These are phyloP conservation scores for Sugiyamaella valdiviana DNA, from an alignment of 805 yeast species.

Conservation along the genomic window DNA sequence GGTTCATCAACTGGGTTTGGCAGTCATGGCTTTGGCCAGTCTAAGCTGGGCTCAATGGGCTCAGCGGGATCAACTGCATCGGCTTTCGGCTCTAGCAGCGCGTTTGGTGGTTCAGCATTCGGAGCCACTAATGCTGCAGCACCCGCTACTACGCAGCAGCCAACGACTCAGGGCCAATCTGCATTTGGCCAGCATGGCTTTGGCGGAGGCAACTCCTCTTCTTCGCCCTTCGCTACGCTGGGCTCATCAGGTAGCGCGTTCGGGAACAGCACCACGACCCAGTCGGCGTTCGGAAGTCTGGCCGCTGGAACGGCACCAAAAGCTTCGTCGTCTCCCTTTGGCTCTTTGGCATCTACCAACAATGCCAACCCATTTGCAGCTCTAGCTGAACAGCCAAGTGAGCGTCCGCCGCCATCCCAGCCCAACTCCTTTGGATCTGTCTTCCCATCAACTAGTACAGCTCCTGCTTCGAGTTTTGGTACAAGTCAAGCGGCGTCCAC, in stretches of 20 bases:
- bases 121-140: conserved; percentile 10
- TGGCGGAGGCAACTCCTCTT: neutral
- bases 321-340: too few species aligned
- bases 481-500: neutral
- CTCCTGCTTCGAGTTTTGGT: too few species aligned
- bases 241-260: conserved; percentile 3
- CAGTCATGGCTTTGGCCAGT: conserved; percentile 13
- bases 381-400: neutral
- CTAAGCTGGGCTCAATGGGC: conserved; percentile 20
- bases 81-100: conserved; percentile 15
- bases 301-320: too few species aligned
- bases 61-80: conserved; percentile 2
- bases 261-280: conserved; percentile 3
- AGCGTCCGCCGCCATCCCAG: neutral
- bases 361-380: neutral
- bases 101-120: conserved; percentile 15
- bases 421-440: neutral
- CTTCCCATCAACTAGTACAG: too few species aligned
- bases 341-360: neutral
- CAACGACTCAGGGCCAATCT: neutral
- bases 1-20: conserved; percentile 21
- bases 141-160: too few species aligned
- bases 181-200: neutral
- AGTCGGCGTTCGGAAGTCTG: neutral
- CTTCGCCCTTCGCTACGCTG: neutral